Evolutionary conservation across 2,329 filamentous ascomycete species (phyloP), one percentile per base, ranked within the genome.

Genomic region (Trichoderma breve): DNA sequence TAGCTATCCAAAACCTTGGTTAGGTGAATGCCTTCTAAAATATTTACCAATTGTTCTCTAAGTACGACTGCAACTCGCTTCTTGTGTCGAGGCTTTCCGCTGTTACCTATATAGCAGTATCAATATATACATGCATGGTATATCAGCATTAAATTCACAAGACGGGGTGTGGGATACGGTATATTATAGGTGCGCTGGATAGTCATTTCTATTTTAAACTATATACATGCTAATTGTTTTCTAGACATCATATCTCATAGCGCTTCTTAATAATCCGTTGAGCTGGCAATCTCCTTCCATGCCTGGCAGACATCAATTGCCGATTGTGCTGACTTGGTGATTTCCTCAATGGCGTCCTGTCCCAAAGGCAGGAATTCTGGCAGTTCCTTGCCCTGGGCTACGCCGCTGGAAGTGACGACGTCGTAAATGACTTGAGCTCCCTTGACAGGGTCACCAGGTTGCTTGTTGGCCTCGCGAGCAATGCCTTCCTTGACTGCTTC

Each of bases 341-440:
- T 73, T 26, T 73, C 60, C 4, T 63, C 21, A 15, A 58, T 61
- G 4, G 72, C 68, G 28, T 73, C 72, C 43, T n/a, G 63, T 7
- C 69, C 72, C 28, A 73, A 30, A 3, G 68, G 72, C 34, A 71
- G 15, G 69, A 73, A 66, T 18, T 28, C 14, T 28, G 72, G 72
- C 47, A 73, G 26, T 28, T 61, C 36, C 34, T 64, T 71, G 28
- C 21, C 72, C 6, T 61, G 55, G 4, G 72, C 72, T 3, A 55
- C 51, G 11, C 72, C 72, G 6, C 32, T 67, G 6, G 72, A 73
- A 3, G 72, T 72, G 11, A 71, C 62, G 9, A 73, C 69, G 21
- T 73, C 72, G n/a, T 73, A 73, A 18, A 73, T 73, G 24, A 73
- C 30, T 30, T 72, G 58, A 15, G 72, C 61, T 24, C 69, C 68